phyloP scores from a whole-genome alignment of 2,329 filamentous ascomycete species.

The Aspergillus calidoustus region DNA sequence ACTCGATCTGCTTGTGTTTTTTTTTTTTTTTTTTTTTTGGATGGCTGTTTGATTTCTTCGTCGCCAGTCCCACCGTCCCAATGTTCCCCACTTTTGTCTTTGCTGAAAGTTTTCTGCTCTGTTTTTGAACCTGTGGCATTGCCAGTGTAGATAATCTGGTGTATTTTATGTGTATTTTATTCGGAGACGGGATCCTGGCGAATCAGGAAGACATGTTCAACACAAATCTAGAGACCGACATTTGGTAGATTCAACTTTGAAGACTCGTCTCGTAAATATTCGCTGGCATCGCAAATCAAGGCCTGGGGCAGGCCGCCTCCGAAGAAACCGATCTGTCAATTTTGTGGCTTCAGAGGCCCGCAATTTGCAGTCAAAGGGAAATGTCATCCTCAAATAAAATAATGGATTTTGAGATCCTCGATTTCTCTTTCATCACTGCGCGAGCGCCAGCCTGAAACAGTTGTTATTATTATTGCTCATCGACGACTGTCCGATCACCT shows the following conservation, averaged over 20 bases:
- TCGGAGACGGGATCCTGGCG: background rate
- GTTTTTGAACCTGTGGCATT: background rate
- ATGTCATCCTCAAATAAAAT: constrained; percentile 3
- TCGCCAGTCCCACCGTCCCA: background rate
- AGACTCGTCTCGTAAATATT: background rate
- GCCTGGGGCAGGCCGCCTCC: background rate
- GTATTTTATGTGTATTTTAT: background rate
- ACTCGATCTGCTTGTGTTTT: constrained; percentile 2
- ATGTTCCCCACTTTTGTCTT: background rate
- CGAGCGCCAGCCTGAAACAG: background rate
- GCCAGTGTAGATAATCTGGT: too few relatives aligned
- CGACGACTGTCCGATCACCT: background rate
- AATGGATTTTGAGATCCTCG: background rate
- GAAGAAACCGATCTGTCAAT: constrained; percentile 36
- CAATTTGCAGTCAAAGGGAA: constrained; percentile 12
- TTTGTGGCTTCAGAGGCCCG: constrained; percentile 25
- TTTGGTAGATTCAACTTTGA: background rate
- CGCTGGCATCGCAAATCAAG: constrained; percentile 17
- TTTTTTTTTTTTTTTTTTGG: background rate
- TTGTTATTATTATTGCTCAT: background rate
- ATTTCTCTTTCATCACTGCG: background rate
- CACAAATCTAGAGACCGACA: background rate
- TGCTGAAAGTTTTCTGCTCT: background rate
- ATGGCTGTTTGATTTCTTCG: background rate
- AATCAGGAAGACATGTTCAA: background rate